Evolutionary conservation across 345 rosid genomes (phyloP), one percentile per base, ranked within the genome.

Genomic region (Firmiana major): DNA sequence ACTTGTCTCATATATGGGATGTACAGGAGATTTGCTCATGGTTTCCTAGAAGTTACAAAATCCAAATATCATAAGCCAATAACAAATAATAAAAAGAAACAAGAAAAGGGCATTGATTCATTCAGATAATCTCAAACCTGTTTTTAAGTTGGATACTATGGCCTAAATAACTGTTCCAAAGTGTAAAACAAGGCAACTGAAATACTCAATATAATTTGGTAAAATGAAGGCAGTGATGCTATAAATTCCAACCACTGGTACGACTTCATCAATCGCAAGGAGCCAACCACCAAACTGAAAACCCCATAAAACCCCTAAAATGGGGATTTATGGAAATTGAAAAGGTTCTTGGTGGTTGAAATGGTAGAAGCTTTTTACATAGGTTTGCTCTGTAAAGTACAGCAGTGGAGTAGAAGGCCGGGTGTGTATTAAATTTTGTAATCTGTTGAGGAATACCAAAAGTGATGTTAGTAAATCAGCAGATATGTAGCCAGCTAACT

Each of bases 1-100:
- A 73, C 80, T 73, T n/a, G 83, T 26, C 69, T 83, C 88, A 45
- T 60, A 60, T n/a, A 81, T 65, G 42, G 71, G 79, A 42, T 26
- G n/a, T 0, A 31, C 63, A 1, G 83, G 74, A 77, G 83, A 80
- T 49, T 81, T 79, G 77, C 48, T 80, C 86, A 79, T 84, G 68
- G 40, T 64, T 74, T n/a, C 83, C 81, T 64, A 58, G 43, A 69
- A 7, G 19, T 3, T 31, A 71, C 21, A 70, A 19, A 22, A 3
- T 28, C 21, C 31, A 26, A 45, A n/a, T 2, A 46, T 17, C 13
- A 13, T 48, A 48, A 17, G 36, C 38, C 31, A 71, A 9, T 11
- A 7, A 8, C 49, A 54, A 73, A 17, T 7, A n/a, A 24, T 26
- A 53, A 17, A 64, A 28, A 51, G 5, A n/a, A 34, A 40, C 34